Evolutionary conservation across 768 basidiomycete species (phyloP).

Genomic region (Psilocybe cubensis): DNA sequence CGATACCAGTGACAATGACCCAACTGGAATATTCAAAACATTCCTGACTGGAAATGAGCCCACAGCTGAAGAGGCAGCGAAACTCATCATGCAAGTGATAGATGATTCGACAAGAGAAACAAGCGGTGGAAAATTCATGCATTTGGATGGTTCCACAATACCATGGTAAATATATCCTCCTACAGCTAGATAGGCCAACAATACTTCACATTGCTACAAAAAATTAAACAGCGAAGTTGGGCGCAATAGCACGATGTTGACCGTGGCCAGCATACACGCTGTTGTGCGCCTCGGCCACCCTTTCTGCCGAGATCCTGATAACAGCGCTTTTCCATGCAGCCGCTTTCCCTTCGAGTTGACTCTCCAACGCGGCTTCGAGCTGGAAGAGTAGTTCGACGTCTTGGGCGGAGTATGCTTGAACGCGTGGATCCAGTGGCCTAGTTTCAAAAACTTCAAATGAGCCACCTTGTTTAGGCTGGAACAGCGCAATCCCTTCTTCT

Average conservation of each 20-base stretch:
- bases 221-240: constrained; percentile 8
- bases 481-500: constrained; percentile 31
- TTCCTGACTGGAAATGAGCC: constrained; percentile 1
- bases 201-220: background rate
- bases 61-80: background rate
- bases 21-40: background rate
- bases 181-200: too few relatives aligned
- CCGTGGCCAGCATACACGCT: constrained; percentile 7
- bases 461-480: constrained; percentile 32
- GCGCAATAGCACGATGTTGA: constrained; percentile 19
- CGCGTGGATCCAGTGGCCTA: constrained; percentile 26
- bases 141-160: background rate
- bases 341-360: constrained; percentile 7
- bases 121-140: background rate
- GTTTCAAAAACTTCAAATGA: constrained; percentile 29
- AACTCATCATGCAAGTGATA: background rate
- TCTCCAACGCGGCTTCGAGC: constrained; percentile 19
- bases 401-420: constrained; percentile 31
- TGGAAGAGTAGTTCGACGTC: constrained; percentile 32
- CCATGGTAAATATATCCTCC: constrained; percentile 1
- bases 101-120: background rate
- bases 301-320: constrained; percentile 6
- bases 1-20: background rate
- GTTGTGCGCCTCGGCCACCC: constrained; percentile 19
- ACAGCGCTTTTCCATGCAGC: constrained; percentile 16